Evolutionary conservation across 495 filamentous ascomycete species (phyloP), one percentile per base, ranked within the genome.

Genomic region (Aspergillus ostianus): DNA sequence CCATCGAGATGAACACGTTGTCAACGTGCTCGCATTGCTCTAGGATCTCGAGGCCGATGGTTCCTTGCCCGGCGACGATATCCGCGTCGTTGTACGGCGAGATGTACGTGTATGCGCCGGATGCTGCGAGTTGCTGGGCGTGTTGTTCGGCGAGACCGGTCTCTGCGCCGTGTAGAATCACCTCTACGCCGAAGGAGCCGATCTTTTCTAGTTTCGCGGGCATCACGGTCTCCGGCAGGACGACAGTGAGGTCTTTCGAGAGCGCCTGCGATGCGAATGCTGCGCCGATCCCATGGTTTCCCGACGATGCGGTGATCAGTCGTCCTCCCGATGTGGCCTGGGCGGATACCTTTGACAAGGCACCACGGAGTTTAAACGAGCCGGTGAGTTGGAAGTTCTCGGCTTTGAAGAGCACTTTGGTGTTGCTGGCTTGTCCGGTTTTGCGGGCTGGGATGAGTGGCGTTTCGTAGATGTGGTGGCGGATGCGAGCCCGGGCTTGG

Each of bases 341-440:
- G 5, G 17, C 53, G 0, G 41, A 47, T 13, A 56, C 26, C 44
- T 57, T 57, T n/a, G 55, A 48, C 55, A 50, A 49, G 8, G 55
- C 55, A 27, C 55, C 55, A 0, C 55, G 55, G 26, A 57, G 23
- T 17, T 57, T 57, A 47, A 57, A 57, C 2, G 55, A 57, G 10
- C 55, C 55, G 10, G 55, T 57, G 26, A 30, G 26, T 20, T 57
- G 55, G 55, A 57, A 57, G 12, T 57, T 57, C 21, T 57, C 55
- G 2, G 47, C 47, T 23, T 57, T 57, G 45, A 57, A 45, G 29
- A 55, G 52, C 6, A 55, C 32, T 1, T 50, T 36, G 10, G 45
- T 13, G 13, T 41, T 15, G 12, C 3, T 19, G 8, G 1, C 17
- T 20, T 50, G 47, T n/a, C 55, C 21, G 21, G 21, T 47, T 41